Evolutionary conservation across 805 yeast species (phyloP).

Genomic region (Priceomyces castillae): DNA sequence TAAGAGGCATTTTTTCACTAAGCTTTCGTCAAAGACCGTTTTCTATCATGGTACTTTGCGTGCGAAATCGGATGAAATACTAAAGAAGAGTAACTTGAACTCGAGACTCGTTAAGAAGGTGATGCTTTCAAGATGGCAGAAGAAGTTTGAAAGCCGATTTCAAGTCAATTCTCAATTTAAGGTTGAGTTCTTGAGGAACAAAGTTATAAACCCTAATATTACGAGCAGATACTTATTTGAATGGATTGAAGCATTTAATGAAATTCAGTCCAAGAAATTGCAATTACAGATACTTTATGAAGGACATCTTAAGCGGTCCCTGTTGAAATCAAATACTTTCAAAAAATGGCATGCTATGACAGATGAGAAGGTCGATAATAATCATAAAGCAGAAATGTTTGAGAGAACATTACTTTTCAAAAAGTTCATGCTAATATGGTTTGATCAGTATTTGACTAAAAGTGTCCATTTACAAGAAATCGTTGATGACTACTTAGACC

Average conservation of each 20-base stretch:
- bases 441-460: constrained; percentile 25
- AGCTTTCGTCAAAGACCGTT: constrained; percentile 4
- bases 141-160: constrained; percentile 16
- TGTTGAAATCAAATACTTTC: constrained; percentile 3
- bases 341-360: constrained; percentile 14
- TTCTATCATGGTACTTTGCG: constrained; percentile 6
- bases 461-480: constrained; percentile 23
- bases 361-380: constrained; percentile 3
- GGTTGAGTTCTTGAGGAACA: constrained; percentile 16
- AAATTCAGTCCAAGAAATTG: constrained; percentile 6
- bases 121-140: constrained; percentile 22
- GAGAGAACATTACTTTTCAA: constrained; percentile 19
- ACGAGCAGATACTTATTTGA: constrained; percentile 10
- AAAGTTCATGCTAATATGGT: constrained; percentile 33
- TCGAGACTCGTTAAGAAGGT: constrained; percentile 5
- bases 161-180: constrained; percentile 17
- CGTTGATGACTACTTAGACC: constrained; percentile 29
- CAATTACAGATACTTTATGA: constrained; percentile 10
- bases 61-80: constrained; percentile 1
- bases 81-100: constrained; percentile 5
- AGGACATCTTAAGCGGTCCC: constrained; percentile 5
- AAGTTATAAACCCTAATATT: constrained; percentile 12
- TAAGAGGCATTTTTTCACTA: constrained; percentile 19
- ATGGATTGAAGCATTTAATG: constrained; percentile 24
- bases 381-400: constrained; percentile 16